A percentile compares a stretch with the other conserved stretches of the same genome.
Evolutionary conservation across 805 yeast genomes (phyloP).

Genomic region (Kazachstania psychrophila): DNA sequence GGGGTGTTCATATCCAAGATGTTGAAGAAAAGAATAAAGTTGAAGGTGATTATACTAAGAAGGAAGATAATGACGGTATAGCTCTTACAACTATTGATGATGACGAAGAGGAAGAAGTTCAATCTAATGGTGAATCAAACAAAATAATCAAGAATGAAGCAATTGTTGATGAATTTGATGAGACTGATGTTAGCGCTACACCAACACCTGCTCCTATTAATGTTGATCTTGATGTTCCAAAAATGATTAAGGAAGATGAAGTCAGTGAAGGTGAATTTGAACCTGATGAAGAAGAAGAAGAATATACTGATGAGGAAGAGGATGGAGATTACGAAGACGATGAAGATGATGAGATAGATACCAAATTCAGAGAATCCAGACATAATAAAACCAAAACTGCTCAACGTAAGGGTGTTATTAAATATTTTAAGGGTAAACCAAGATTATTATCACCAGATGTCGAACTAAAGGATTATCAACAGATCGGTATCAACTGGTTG

Average conservation of each 20-base stretch:
- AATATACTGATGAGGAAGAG: constrained; percentile 28
- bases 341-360: constrained; percentile 18
- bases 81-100: constrained; percentile 16
- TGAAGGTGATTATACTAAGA: constrained; percentile 5
- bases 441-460: constrained; percentile 50
- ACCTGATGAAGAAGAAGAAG: constrained; percentile 17
- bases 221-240: background rate
- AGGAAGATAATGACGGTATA: constrained; percentile 14
- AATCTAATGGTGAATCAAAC: constrained; percentile 18
- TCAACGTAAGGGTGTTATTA: constrained; percentile 14
- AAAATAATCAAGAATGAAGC: constrained; percentile 25
- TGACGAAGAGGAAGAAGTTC: constrained; percentile 16
- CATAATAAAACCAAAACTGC: background rate
- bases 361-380: background rate
- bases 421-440: constrained; percentile 67
- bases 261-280: constrained; percentile 3
- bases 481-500: constrained; percentile 96
- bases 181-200: constrained; percentile 19
- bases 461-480: constrained; percentile 79
- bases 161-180: constrained; percentile 26
- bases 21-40: constrained; percentile 32
- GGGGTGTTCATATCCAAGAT: constrained; percentile 82
- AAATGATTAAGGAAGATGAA: constrained; percentile 3
- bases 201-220: constrained; percentile 15
- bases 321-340: constrained; percentile 24